A percentile compares a stretch with the other conserved stretches of the same genome.
These are phyloP conservation scores for Penicillium sp. DNA, from an alignment of 2,329 filamentous ascomycete genomes.

Conservation along the genomic window DNA sequence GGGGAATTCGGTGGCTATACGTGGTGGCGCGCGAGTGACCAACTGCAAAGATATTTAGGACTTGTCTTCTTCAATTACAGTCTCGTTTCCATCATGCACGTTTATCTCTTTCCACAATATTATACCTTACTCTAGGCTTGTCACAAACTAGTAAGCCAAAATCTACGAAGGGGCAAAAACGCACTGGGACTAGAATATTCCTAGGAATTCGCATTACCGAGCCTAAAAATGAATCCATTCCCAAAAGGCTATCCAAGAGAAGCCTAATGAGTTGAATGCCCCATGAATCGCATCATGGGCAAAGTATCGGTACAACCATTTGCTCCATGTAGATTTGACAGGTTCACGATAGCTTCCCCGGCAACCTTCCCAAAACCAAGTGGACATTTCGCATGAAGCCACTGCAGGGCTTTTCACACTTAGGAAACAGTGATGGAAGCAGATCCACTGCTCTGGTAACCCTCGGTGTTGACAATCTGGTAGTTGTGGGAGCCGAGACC, in stretches of 20 bases:
- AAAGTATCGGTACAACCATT: not conserved
- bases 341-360: not conserved
- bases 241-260: not conserved
- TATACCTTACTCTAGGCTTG: too few relatives aligned
- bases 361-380: not conserved
- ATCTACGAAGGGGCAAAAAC: too few relatives aligned
- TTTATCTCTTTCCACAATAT: too few relatives aligned
- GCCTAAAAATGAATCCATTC: not conserved
- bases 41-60: too few relatives aligned
- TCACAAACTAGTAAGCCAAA: too few relatives aligned
- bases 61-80: too few relatives aligned
- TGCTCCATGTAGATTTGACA: not conserved
- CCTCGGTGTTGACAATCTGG: constrained; percentile 44
- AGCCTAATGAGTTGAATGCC: not conserved
- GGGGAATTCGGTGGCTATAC: too few relatives aligned
- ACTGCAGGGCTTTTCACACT: not conserved
- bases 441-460: constrained; percentile 41
- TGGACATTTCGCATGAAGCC: not conserved
- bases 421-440: constrained; percentile 36
- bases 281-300: not conserved
- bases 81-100: too few relatives aligned
- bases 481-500: constrained; percentile 36
- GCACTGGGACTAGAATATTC: too few relatives aligned
- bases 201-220: too few relatives aligned
- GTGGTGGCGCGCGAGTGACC: too few relatives aligned